Evolutionary conservation across 345 rosid species (phyloP), one percentile per base, ranked within the genome.

Genomic region (Boechera retrofracta): DNA sequence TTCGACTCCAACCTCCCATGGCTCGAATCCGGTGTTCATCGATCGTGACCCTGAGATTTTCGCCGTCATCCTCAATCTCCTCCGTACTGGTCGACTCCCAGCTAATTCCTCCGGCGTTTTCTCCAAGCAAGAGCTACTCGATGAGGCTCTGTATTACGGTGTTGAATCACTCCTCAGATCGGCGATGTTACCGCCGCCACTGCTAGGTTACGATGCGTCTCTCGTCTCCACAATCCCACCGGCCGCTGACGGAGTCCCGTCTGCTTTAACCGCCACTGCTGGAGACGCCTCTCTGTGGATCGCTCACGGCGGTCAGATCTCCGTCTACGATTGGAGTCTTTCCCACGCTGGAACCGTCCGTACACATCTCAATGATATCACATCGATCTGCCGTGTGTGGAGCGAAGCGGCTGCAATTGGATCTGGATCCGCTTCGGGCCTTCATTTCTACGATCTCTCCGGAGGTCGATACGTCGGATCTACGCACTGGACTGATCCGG

Each of bases 11-110:
- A 56, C 87, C 41, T 10, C 64, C 4, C 73, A 68, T 16, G 86
- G 80, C 18, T 78, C 80, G 10, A 36, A 16, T 12, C 89, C 97
- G 0, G 79, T 92, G 36, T 94, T 94, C 82, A 86, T 92, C 51
- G 99, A 95, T 80, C 98, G 99, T 3, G 99, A 95, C 71, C 97
- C 99, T 9, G 94, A 92, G 55, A 81, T 95, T 35, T 94, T 94
- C 89, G 84, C 98, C 35, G 89, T 83, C 52, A 83, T 94, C 51
- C 95, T 94, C 69, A 86, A 86, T 48, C 88, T 94, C 44, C 91
- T 94, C 77, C 95, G 98, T 10, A 83, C 97, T 24, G 79, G 80
- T 53, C 84, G 85, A 44, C 87, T 92, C 32, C 97, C 95, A 11
- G 85, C 98, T 59, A 77, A 86, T 35, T 67, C 26, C 44, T 84